Evolutionary conservation across 768 basidiomycete genomes (phyloP).

Genomic region (Strobilomyces dryophilus): DNA sequence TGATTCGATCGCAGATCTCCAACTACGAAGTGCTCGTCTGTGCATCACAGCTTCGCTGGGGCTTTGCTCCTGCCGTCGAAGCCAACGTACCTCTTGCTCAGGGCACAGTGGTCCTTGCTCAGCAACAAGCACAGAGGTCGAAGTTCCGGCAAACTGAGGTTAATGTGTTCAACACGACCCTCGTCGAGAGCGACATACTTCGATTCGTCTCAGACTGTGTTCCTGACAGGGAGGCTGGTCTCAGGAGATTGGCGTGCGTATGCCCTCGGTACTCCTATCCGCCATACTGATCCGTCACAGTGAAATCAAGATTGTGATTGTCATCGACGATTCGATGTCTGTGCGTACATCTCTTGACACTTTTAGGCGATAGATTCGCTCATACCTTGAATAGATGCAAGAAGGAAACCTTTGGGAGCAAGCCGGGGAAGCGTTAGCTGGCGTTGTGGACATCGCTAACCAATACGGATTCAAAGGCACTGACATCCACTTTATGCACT

Average conservation of each 20-base stretch:
- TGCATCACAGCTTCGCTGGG: too few species aligned
- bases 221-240: conserved; percentile 17
- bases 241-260: conserved; percentile 28
- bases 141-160: conserved; percentile 3
- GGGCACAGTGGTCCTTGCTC: conserved; percentile 31
- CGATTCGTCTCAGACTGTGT: conserved; percentile 19
- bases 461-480: conserved; percentile 36
- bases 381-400: conserved; percentile 30
- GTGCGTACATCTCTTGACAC: conserved; percentile 11
- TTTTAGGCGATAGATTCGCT: neutral
- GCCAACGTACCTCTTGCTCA: conserved; percentile 13
- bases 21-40: conserved; percentile 28
- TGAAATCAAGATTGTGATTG: conserved; percentile 39
- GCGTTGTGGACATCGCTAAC: conserved; percentile 35
- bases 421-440: conserved; percentile 39
- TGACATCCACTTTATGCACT: conserved; percentile 43
- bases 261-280: neutral
- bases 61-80: conserved; percentile 8
- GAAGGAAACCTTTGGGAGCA: conserved; percentile 39
- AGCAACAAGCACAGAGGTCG: conserved; percentile 10
- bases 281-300: conserved; percentile 15
- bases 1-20: conserved; percentile 20
- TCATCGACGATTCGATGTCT: conserved; percentile 40
- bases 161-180: conserved; percentile 24
- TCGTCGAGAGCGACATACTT: conserved; percentile 26